phyloP scores from a whole-genome alignment of 164 flowering plant genomes.

The Paratinospora sagittata region DNA sequence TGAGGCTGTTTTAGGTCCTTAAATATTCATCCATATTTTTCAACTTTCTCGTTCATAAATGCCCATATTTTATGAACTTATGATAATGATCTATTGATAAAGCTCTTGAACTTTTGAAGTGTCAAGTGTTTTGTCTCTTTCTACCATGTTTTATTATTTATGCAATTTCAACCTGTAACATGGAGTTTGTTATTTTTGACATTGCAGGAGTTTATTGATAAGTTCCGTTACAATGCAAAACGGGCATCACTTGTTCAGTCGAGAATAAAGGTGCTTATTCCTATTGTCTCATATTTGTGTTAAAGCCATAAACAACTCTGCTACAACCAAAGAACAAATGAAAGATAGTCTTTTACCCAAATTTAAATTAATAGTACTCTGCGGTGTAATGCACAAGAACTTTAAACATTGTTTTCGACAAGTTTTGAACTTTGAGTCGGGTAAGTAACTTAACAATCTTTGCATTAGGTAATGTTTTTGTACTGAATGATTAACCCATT shows the following conservation, averaged over 20 bases:
- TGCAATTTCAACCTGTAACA: conserved; percentile 5
- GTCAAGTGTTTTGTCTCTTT: not conserved
- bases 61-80: not conserved
- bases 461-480: not conserved
- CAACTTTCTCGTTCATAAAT: no score
- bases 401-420: not conserved
- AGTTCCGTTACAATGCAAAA: conserved; percentile 96
- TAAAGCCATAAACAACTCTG: not conserved
- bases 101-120: not conserved
- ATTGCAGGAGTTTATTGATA: conserved; percentile 82
- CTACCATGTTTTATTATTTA: not conserved
- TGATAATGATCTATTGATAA: not conserved
- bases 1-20: not conserved
- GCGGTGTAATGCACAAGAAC: no score
- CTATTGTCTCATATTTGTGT: not conserved
- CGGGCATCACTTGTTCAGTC: conserved; percentile 99
- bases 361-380: no score
- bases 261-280: conserved; percentile 76
- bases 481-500: not conserved
- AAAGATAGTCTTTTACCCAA: no score
- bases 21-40: not conserved
- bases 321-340: not conserved
- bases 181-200: conserved; percentile 4
- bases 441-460: not conserved
- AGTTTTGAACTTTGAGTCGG: not conserved